Evolutionary conservation across 139 green algal species (phyloP), one percentile per base, ranked within the genome.

Genomic region (Ettlia oleoabundans): DNA sequence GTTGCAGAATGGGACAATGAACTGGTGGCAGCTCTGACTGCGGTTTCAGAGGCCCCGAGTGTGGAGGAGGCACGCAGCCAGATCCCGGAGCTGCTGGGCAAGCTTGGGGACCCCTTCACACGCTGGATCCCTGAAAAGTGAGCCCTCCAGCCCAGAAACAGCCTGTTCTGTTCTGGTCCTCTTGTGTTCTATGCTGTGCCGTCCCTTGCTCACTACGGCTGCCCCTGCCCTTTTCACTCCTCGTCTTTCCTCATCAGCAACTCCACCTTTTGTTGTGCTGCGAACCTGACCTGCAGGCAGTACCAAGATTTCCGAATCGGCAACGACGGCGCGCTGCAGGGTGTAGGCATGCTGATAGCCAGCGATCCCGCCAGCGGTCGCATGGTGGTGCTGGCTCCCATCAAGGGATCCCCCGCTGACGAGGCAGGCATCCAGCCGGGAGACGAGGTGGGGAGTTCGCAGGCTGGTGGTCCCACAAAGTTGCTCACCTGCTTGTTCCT

Each of bases 81-180:
- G 61, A 91, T 97, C 38, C 66, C 79, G 8, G 30, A 38, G 22
- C 93, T 99, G 92, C 89, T 99, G n/a, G 84, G 51, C 21, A 90
- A 91, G n/a, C 91, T 99, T 43, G 91, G 89, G 0, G 96, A 99
- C 87, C 96, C 95, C 0, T 99, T 96, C 91, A 99, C 96, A 0
- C 92, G 95, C 74, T 88, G 96, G 65, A 82, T 98, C n/a, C n/a
- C n/a, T n/a, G n/a, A n/a, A n/a, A n/a, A n/a, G n/a, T n/a, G n/a
- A n/a, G 26, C 82, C 88, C 7, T 82, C 93, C 15, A 83, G 55
- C 5, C 5, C 15, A n/a, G 18, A n/a, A 28, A 22, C 55, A 38
- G 65, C 28, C n/a, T n/a, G n/a, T n/a, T n/a, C n/a, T n/a, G n/a
- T n/a, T n/a, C n/a, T n/a, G n/a, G n/a, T n/a, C n/a, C n/a, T n/a